phyloP scores from a whole-genome alignment of 371 early-diverging fungal genomes.

The Fennellomyces sp. region DNA sequence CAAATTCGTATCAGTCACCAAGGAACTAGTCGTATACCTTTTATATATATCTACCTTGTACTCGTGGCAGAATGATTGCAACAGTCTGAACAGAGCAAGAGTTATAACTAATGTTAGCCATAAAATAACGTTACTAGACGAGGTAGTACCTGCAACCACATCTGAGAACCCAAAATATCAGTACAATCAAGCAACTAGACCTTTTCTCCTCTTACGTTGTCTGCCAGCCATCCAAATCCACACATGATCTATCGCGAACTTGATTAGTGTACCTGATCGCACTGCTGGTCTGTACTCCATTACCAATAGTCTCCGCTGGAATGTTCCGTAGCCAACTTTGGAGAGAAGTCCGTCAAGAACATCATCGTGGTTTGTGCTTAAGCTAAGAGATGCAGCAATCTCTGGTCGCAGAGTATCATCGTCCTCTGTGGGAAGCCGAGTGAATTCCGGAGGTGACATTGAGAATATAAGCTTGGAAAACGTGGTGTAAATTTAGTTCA shows the following conservation, averaged over 20 bases:
- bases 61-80: conserved; percentile 64
- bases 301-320: conserved; percentile 79
- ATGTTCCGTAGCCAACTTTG: conserved; percentile 77
- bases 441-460: conserved; percentile 11
- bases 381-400: neutral
- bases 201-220: conserved; percentile 65
- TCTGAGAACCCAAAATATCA: conserved; percentile 35
- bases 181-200: neutral
- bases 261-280: neutral
- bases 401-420: conserved; percentile 1
- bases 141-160: conserved; percentile 67
- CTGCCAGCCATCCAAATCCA: conserved; percentile 86
- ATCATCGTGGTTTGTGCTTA: conserved; percentile 23
- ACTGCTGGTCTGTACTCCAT: neutral
- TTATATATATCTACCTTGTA: conserved; percentile 37
- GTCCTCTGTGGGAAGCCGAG: conserved; percentile 12
- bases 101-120: neutral
- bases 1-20: neutral
- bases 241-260: conserved; percentile 63
- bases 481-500: too few relatives aligned
- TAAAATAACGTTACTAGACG: neutral
- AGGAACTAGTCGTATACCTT: too few relatives aligned
- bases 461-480: neutral
- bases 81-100: conserved; percentile 47
- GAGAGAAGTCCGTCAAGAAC: conserved; percentile 63